Evolutionary conservation across 2,329 filamentous ascomycete genomes (phyloP), one percentile per base, ranked within the genome.

Genomic region (Endothia cerciana): DNA sequence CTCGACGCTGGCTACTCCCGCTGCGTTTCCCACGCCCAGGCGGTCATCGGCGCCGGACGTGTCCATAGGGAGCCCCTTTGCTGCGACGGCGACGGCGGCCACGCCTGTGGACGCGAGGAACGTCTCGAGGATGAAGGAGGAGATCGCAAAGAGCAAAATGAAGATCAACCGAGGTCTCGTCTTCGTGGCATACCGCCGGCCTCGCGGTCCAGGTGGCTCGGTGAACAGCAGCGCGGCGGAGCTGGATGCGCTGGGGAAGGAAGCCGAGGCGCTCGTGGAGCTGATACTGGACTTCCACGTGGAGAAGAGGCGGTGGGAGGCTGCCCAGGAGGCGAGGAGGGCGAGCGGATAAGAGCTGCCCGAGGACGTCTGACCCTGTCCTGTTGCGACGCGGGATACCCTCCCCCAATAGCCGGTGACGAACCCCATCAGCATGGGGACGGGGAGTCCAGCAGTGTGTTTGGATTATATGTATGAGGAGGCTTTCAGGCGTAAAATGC

Each of bases 121-220:
- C 7, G 56, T 33, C 22, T 30, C 28, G 4, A 51, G 40, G 10
- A 25, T 33, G 13, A 58, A 47, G 4, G n/a, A 25, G 13, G 19
- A 36, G 28, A 19, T 19, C 15, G 58, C 13, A 19, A 19, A 15
- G 51, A 25, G 49, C 57, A 38, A 5, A 15, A 38, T n/a, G 38
- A 64, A 66, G 25, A 77, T 78, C 61, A 81, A 85, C 69, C 79
- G 82, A 40, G 85, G 84, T 56, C 82, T 87, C 65, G 81, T 87
- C 5, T 87, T 87, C 63, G 84, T 84, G 0, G 85, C 83, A 0
- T 87, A 86, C 69, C 79, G 83, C 28, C 82, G 82, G 68, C 81
- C 82, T 19, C 75, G 77, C 51, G 73, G 72, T 8, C 79, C 79
- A 30, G 77, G 77, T 19, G 73, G 72, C 38, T 74, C 76, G 49